Percentiles rank a stretch among this genome's conserved stretches.
These are phyloP conservation scores for Shiraia bambusicola DNA, from an alignment of 2,329 filamentous ascomycete species.

Conservation along the genomic window DNA sequence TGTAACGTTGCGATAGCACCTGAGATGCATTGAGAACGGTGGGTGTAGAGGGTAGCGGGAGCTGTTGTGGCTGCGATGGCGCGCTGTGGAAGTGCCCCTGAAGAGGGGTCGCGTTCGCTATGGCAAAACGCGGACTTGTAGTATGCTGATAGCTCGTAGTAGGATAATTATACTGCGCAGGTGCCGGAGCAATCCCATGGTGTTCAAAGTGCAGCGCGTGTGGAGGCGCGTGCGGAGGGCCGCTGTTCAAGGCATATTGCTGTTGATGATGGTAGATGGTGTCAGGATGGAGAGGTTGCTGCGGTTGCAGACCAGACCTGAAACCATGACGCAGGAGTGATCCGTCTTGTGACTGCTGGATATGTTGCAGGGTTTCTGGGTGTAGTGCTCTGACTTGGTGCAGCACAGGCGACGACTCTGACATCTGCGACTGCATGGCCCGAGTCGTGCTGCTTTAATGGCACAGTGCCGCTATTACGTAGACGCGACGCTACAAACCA, in stretches of 20 bases:
- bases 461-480: too few relatives aligned
- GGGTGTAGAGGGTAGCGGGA: slow-evolving; percentile 17
- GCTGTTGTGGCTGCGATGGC: slow-evolving; percentile 19
- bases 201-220: slow-evolving; percentile 42
- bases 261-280: slow-evolving; percentile 23
- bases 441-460: too few relatives aligned
- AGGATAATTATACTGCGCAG: slow-evolving; percentile 26
- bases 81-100: slow-evolving; percentile 19
- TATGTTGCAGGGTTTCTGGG: slow-evolving; percentile 27
- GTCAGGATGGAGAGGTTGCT: slow-evolving; percentile 42
- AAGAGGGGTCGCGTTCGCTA: slow-evolving; percentile 21
- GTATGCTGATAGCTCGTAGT: slow-evolving; percentile 27
- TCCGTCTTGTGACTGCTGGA: slow-evolving; percentile 33
- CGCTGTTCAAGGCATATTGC: slow-evolving; percentile 21
- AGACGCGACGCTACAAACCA: too few relatives aligned
- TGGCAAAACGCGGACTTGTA: slow-evolving; percentile 25
- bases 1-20: slow-evolving; percentile 14
- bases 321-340: slow-evolving; percentile 19
- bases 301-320: slow-evolving; percentile 26
- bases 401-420: slow-evolving; percentile 18
- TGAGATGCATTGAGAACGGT: slow-evolving; percentile 12
- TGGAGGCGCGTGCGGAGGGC: slow-evolving; percentile 17
- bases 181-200: slow-evolving; percentile 23
- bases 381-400: slow-evolving; percentile 29
- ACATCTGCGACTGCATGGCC: neutral